These are phyloP conservation scores for Silene vulgaris DNA, from an alignment of 179 eudicot species.

Conservation along the genomic window DNA sequence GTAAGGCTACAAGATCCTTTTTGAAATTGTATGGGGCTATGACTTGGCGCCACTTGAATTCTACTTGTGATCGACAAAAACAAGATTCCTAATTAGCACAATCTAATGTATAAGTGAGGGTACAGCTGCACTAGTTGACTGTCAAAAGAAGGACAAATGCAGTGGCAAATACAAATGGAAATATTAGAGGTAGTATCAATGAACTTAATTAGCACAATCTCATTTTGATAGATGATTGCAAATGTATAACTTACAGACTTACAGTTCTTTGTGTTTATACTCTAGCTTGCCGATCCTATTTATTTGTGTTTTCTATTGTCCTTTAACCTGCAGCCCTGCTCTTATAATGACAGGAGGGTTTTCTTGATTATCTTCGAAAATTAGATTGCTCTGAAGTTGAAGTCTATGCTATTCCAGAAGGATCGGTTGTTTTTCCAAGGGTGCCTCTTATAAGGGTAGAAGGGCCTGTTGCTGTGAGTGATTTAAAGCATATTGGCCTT, in stretches of 20 bases:
- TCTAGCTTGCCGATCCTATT: background rate
- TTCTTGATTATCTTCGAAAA: slow-evolving; percentile 71
- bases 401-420: slow-evolving; percentile 80
- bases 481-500: background rate
- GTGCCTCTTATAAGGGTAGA: slow-evolving; percentile 85
- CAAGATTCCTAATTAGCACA: too few species aligned
- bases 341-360: slow-evolving; percentile 38
- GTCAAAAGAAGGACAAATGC: background rate
- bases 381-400: slow-evolving; percentile 89
- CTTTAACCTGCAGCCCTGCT: background rate
- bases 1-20: background rate
- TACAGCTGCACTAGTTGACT: background rate
- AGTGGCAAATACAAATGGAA: background rate
- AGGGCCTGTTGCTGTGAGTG: slow-evolving; percentile 90
- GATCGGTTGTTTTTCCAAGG: slow-evolving; percentile 80
- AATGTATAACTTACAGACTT: background rate
- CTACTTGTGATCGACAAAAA: too few species aligned
- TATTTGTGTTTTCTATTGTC: background rate
- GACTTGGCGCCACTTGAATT: too few species aligned
- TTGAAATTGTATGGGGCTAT: background rate
- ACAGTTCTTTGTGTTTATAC: background rate
- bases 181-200: background rate
- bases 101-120: background rate
- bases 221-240: background rate
- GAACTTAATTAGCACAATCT: slow-evolving; percentile 11